Conservation (phyloP, 2,329 filamentous ascomycete species). For the Aspergillus vadensis region DNA sequence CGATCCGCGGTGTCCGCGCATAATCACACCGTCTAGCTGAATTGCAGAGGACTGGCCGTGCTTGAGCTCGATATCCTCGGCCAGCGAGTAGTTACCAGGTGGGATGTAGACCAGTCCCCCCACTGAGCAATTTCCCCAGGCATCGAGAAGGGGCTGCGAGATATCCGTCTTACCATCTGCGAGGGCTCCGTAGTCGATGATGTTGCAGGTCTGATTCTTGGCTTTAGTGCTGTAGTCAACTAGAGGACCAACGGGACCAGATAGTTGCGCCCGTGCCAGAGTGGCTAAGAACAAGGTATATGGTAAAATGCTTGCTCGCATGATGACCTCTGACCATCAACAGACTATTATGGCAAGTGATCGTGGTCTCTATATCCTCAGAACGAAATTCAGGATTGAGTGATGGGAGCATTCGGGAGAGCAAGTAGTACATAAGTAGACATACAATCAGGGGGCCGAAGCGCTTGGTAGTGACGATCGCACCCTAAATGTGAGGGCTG, state of each 20-base stretch:
- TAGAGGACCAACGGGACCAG: not conserved
- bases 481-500: too few species aligned
- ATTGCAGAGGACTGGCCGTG: slow-evolving; percentile 51
- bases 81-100: slow-evolving; percentile 50
- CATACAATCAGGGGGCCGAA: too few species aligned
- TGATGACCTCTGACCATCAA: too few species aligned
- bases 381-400: too few species aligned
- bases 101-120: slow-evolving; percentile 55
- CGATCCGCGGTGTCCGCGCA: not conserved
- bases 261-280: not conserved
- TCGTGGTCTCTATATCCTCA: too few species aligned
- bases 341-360: too few species aligned
- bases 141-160: not conserved
- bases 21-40: slow-evolving; percentile 47
- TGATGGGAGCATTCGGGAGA: too few species aligned
- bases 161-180: slow-evolving; percentile 51
- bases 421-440: too few species aligned
- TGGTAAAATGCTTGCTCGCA: too few species aligned
- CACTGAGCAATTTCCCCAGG: slow-evolving; percentile 43
- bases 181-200: slow-evolving; percentile 54
- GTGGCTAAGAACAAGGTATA: too few species aligned
- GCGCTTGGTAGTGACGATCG: too few species aligned
- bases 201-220: slow-evolving; percentile 45
- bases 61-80: slow-evolving; percentile 50
- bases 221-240: slow-evolving; percentile 15